Percentiles rank a stretch among this genome's conserved stretches.
phyloP scores from a whole-genome alignment of 805 yeast species.

The Myxozyma geophila region DNA sequence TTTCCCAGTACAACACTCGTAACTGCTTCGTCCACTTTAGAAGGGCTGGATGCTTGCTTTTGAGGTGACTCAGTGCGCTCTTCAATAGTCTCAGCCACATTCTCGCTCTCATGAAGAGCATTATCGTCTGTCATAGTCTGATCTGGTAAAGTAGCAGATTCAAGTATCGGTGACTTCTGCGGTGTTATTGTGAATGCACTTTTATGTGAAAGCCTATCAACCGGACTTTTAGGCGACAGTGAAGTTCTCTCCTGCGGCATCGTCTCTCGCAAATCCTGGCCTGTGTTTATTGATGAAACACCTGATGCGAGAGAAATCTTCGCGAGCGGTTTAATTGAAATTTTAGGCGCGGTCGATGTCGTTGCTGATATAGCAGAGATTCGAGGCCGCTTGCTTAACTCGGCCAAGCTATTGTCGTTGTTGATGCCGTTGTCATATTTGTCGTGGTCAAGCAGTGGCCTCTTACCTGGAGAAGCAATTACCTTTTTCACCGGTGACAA shows the following conservation, averaged over 20 bases:
- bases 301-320: neutral
- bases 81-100: neutral
- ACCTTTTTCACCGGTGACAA: neutral
- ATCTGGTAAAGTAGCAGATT: neutral
- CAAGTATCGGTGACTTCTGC: neutral
- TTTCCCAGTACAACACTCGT: too few relatives aligned
- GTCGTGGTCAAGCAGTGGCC: neutral
- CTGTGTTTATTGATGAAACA: neutral
- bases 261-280: neutral
- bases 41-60: neutral
- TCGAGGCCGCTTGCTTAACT: neutral
- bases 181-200: neutral
- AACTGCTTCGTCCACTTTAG: neutral
- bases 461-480: neutral
- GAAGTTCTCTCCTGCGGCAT: neutral
- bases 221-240: neutral
- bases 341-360: neutral
- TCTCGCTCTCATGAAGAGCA: neutral
- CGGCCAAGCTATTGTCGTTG: neutral
- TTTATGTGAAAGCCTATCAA: neutral
- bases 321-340: constrained; percentile 10
- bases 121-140: neutral
- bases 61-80: neutral
- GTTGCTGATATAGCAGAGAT: neutral
- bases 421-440: neutral